Base-by-base conservation (phyloP, 192 early-diverging fungal species). In the Pilobolus umbonatus region DNA sequence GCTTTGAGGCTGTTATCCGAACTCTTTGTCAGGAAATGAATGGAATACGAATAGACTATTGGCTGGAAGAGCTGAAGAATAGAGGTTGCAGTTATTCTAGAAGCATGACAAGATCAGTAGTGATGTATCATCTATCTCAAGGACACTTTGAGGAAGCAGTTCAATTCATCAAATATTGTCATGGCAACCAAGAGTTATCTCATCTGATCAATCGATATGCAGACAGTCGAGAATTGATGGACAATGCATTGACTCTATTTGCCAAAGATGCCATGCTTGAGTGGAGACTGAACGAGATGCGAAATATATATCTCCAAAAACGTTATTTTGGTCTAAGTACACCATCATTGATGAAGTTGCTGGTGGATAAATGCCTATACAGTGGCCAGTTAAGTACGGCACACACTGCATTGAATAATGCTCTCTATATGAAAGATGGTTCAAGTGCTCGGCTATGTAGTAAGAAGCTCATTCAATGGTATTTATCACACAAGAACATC, bases 161-260 rank as follows among this genome's bases (percentile, higher is more conserved):
- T 3, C 6, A 32, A 17, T 52, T 12, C n/a, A 38, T 15, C 35
- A 29, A 22, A 14, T 21, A 14, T 24, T 35, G 6, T 54, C 34
- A 54, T 17, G 2, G 11, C 1, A 54, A 22, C 10, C 19, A 35
- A 11, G 32, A 34, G 6, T 36, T 54, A 12, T 24, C 32, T 22
- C 32, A 36, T 17, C 15, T 54, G 52, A 35, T 54, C 1, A 15
- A 19, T 35, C n/a, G 32, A 14, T 31, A 38, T 8, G 11, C 28
- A 24, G 52, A 54, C 12, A 10, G 8, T 2, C 31, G 14, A 3
- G 57, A 44, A 3, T 48, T 59, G 31, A 8, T 59, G 45, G 57
- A 59, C 17, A 47, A 46, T 45, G 57, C 34, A 28, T 34, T 59
- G 32, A 32, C 47, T 47, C 12, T 34, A 9, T 59, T 38, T 59